Conservation (phyloP, 257 asterid genomes). For the Forsythia viridissima region DNA sequence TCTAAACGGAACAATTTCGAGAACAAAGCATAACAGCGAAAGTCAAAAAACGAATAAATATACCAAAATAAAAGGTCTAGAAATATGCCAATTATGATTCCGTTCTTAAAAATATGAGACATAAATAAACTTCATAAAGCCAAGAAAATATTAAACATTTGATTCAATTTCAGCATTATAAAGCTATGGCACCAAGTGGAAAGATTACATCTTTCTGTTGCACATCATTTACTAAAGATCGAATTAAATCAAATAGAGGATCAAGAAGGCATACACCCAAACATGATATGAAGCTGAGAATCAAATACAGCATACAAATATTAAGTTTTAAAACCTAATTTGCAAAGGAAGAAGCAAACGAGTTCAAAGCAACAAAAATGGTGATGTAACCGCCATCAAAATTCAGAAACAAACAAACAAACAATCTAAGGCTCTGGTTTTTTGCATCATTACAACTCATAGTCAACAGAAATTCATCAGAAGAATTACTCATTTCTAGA, state of each 20-base stretch:
- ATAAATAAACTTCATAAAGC: neutral
- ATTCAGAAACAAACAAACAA: neutral
- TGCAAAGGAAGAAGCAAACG: neutral
- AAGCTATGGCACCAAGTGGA: neutral
- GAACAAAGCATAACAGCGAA: neutral
- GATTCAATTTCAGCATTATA: neutral
- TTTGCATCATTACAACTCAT: neutral
- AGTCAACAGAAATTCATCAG: no score
- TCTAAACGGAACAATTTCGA: neutral
- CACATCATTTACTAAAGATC: no score
- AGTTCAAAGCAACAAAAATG: neutral
- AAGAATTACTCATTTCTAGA: neutral
- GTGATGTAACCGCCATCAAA: neutral
- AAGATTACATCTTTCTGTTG: neutral
- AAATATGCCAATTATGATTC: neutral
- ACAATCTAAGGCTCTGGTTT: neutral
- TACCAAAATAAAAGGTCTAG: neutral
- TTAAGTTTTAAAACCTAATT: neutral
- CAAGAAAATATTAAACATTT: neutral
- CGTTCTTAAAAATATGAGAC: neutral
- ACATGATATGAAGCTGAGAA: neutral
- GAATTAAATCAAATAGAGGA: no score
- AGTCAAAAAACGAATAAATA: neutral
- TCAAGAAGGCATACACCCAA: neutral
- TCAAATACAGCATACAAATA: neutral